Conservation (phyloP, 116 monocot species). For the Phalaenopsis hybrid region DNA sequence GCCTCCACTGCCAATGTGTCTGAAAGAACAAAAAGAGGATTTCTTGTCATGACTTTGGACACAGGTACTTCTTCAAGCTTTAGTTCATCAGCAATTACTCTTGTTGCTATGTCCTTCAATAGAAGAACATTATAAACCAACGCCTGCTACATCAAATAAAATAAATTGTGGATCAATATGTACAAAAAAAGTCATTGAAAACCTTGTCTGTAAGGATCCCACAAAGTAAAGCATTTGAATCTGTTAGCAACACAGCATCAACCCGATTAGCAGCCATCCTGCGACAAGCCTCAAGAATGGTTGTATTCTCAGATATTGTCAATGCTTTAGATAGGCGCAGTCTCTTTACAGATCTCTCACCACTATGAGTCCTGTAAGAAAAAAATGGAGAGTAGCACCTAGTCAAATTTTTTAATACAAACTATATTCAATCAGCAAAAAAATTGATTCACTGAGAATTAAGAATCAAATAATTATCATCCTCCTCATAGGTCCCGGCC, state of each 20-base stretch:
- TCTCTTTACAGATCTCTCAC: conserved; percentile 33
- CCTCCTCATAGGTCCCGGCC: not conserved
- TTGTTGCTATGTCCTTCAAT: conserved; percentile 67
- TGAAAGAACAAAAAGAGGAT: conserved; percentile 40
- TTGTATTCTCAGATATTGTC: conserved; percentile 25
- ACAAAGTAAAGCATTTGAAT: conserved; percentile 29
- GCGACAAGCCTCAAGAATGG: conserved; percentile 18
- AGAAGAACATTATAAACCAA: not conserved
- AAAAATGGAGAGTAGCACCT: not conserved
- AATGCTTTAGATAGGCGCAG: conserved; percentile 26
- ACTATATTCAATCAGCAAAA: not conserved
- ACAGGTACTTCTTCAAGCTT: conserved; percentile 82
- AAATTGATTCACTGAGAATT: not conserved
- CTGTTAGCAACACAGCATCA: conserved; percentile 33
- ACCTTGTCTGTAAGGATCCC: conserved; percentile 32
- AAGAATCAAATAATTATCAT: not conserved
- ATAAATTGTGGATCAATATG: not conserved
- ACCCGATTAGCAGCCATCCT: conserved; percentile 29
- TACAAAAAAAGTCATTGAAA: not conserved
- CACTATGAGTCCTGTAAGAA: conserved; percentile 13
- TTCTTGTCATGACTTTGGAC: conserved; percentile 84
- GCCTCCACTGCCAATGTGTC: conserved; percentile 44
- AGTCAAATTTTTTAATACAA: not conserved
- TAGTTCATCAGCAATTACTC: conserved; percentile 79
- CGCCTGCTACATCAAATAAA: not conserved